phyloP scores from a whole-genome alignment of 768 basidiomycete species.

The Psilocybe azurescens region DNA sequence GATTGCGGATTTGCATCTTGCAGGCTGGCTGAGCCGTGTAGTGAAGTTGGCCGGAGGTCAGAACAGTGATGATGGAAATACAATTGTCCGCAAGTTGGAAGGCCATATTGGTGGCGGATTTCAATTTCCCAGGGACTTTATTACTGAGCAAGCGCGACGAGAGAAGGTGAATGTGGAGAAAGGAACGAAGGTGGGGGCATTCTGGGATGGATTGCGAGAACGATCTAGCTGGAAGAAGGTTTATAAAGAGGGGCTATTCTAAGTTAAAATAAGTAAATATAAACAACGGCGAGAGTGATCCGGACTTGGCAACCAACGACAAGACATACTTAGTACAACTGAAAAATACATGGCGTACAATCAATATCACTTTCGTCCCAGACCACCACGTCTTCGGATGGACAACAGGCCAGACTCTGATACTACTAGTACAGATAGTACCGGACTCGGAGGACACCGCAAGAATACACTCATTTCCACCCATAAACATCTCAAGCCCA shows the following conservation, averaged over 20 bases:
- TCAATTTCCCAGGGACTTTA: slow-evolving; percentile 47
- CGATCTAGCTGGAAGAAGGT: slow-evolving; percentile 77
- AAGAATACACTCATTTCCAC: slow-evolving; percentile 17
- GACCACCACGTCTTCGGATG: slow-evolving; percentile 16
- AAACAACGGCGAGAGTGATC: slow-evolving; percentile 7
- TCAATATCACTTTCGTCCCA: background rate
- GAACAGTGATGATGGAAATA: slow-evolving; percentile 53
- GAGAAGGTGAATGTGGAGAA: slow-evolving; percentile 33
- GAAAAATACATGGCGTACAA: background rate
- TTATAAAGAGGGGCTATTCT: slow-evolving; percentile 55
- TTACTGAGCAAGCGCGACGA: slow-evolving; percentile 34
- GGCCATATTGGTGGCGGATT: slow-evolving; percentile 52
- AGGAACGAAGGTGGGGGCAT: slow-evolving; percentile 67
- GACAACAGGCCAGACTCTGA: slow-evolving; percentile 23
- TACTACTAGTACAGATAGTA: slow-evolving; percentile 51
- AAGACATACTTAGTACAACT: background rate
- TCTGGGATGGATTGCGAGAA: slow-evolving; percentile 73
- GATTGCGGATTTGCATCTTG: slow-evolving; percentile 81
- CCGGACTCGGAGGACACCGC: slow-evolving; percentile 43
- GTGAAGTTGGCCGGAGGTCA: slow-evolving; percentile 62
- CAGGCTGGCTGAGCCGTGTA: slow-evolving; percentile 73
- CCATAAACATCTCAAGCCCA: slow-evolving; percentile 16
- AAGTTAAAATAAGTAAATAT: slow-evolving; percentile 11
- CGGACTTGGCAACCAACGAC: slow-evolving; percentile 9
- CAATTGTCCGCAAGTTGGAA: slow-evolving; percentile 57